Conservation (phyloP, 495 filamentous ascomycete species). For the Pseudomonodictys pantanalensis region DNA sequence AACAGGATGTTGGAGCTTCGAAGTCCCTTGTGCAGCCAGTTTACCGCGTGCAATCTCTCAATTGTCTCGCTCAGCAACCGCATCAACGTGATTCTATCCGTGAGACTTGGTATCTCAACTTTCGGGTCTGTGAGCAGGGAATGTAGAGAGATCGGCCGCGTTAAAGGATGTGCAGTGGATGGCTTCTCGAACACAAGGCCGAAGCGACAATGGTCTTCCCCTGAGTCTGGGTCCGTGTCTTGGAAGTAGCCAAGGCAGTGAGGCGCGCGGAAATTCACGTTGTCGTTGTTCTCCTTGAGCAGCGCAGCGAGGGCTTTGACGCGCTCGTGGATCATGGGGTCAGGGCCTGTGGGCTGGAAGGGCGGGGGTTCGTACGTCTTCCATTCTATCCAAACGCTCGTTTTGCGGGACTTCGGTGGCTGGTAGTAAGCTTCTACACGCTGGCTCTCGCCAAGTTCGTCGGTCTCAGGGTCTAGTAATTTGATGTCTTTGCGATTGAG, state of each 20-base stretch:
- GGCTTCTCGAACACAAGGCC: conserved; percentile 43
- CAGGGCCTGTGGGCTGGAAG: conserved; percentile 15
- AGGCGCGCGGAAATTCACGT: conserved; percentile 39
- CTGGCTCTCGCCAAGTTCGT: conserved; percentile 17
- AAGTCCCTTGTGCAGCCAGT: conserved; percentile 60
- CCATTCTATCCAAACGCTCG: conserved; percentile 36
- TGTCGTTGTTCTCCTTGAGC: conserved; percentile 32
- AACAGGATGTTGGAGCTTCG: conserved; percentile 54
- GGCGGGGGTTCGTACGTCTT: conserved; percentile 32
- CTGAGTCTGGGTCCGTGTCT: conserved; percentile 28
- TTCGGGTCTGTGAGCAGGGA: conserved; percentile 20
- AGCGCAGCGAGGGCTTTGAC: conserved; percentile 33
- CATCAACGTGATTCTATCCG: conserved; percentile 33
- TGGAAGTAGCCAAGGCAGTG: conserved; percentile 41
- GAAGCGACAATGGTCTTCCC: conserved; percentile 37
- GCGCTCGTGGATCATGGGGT: conserved; percentile 27
- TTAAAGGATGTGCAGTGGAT: conserved; percentile 9
- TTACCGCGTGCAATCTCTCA: conserved; percentile 49
- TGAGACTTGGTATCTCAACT: conserved; percentile 25
- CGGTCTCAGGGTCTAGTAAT: conserved; percentile 20
- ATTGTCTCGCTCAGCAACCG: conserved; percentile 28
- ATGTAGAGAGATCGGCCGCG: conserved; percentile 30
- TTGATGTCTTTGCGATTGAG: conserved; percentile 21
- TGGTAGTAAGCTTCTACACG: conserved; percentile 33
- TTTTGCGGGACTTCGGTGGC: conserved; percentile 12